Evolutionary conservation across 805 yeast species (phyloP), one percentile per base, ranked within the genome.

Genomic region (Candida easanensis): DNA sequence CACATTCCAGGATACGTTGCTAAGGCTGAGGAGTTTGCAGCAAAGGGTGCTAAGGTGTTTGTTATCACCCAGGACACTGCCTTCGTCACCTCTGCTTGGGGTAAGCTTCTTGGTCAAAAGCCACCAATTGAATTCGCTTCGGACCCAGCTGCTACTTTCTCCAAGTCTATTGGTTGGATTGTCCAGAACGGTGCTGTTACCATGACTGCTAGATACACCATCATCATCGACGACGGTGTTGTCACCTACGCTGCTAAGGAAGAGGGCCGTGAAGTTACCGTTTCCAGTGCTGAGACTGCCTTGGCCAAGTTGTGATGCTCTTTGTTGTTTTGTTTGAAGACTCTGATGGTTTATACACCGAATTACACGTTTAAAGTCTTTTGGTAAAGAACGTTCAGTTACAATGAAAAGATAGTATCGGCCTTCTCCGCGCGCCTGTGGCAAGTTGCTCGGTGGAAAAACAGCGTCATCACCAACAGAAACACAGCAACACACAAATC

Each of bases 61-160:
- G 80, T 84, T 13, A 56, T 83, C 45, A 73, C 88, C 22, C 80
- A 79, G 44, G 84, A 84, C 64, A 84, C 82, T 54, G 83, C 90
- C 15, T 82, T 83, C 57, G 89, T 84, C 41, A 68, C 69, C 59
- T 69, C 77, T 45, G 88, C 87, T 13, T 84, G 89, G 88, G 86
- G 71, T 44, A 67, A 66, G 54, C 39, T 53, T 11, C 46, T 67
- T 40, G 66, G 65, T 38, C 69, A 65, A 33, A 56, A 50, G 32
- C 48, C 61, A 49, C 64, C 66, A 39, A 42, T 58, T 28, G 60
- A 50, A 61, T 84, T 84, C 57, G 90, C 79, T 41, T 66, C 80
- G 50, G 95, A 86, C 63, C 80, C 86, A 33, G 72, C 72, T 46
- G 80, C 81, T 41, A 64, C 64, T 28, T 79, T 85, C 62, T 75